Conservation (phyloP, 441 rosid species). For the Breynia disticha region DNA sequence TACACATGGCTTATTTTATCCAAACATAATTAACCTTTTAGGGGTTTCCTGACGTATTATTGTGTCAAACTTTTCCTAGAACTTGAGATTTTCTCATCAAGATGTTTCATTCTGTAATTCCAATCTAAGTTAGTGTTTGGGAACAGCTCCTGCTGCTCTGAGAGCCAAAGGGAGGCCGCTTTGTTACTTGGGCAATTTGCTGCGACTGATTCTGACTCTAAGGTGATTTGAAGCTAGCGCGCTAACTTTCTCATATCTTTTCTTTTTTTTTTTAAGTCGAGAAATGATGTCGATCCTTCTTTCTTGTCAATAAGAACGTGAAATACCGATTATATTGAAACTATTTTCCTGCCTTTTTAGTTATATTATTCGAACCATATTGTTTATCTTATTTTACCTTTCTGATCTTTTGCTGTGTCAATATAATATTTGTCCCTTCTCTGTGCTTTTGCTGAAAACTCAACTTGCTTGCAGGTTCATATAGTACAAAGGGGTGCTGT, state of each 20-base stretch:
- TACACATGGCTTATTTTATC: no score
- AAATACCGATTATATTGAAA: neutral
- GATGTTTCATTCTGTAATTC: neutral
- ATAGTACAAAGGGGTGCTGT: conserved; percentile 99
- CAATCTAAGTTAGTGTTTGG: conserved; percentile 13
- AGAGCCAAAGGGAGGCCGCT: conserved; percentile 99
- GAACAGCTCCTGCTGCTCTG: conserved; percentile 84
- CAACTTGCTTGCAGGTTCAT: conserved; percentile 55
- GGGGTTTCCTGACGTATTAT: neutral
- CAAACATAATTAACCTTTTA: no score
- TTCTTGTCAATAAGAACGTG: neutral
- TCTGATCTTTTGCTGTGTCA: conserved; percentile 4
- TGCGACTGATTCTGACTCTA: conserved; percentile 96
- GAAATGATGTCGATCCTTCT: conserved; percentile 1
- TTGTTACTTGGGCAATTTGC: conserved; percentile 97
- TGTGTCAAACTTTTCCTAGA: neutral
- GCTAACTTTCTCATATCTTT: conserved; percentile 4
- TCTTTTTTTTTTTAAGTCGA: neutral
- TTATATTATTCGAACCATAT: no score
- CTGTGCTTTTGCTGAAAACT: conserved; percentile 1
- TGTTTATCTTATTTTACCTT: neutral
- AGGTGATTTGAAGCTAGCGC: conserved; percentile 37
- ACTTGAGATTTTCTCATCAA: neutral
- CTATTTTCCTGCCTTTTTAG: no score
- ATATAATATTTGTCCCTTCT: neutral